phyloP scores from a whole-genome alignment of 352 stramenopile species.

The Poterioochromonas sp. region DNA sequence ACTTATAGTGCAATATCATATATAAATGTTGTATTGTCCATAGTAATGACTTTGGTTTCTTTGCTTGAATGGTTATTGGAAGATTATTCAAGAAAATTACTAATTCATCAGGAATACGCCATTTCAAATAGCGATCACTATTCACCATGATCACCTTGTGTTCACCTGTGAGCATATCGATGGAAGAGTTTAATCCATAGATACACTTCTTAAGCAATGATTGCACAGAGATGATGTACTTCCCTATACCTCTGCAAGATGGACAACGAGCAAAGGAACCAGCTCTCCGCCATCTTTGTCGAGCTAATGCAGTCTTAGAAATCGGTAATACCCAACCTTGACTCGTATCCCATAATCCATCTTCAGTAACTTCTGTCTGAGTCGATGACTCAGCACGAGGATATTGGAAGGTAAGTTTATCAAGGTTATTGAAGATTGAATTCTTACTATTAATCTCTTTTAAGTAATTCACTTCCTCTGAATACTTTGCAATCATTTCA shows the following conservation, averaged over 20 bases:
- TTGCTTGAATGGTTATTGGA: background rate
- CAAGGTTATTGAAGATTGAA: background rate
- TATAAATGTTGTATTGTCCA: background rate
- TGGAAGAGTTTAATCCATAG: background rate
- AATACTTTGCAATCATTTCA: background rate
- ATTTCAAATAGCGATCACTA: background rate
- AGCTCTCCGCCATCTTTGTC: background rate
- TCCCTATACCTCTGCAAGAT: background rate
- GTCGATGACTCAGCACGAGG: background rate
- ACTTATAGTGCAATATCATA: background rate
- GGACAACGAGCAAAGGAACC: background rate
- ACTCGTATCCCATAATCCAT: background rate
- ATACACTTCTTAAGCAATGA: background rate
- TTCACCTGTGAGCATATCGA: background rate
- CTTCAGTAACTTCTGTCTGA: background rate
- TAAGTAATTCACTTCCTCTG: background rate
- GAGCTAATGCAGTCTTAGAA: background rate
- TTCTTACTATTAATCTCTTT: background rate
- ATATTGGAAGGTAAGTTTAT: background rate
- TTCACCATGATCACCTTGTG: background rate
- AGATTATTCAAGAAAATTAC: conserved; percentile 1
- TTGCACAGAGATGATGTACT: background rate
- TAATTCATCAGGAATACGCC: background rate
- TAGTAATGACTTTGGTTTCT: background rate
- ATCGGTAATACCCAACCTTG: conserved; percentile 19